Conservation (phyloP, 345 rosid species). For the Eucalyptus rudis region DNA sequence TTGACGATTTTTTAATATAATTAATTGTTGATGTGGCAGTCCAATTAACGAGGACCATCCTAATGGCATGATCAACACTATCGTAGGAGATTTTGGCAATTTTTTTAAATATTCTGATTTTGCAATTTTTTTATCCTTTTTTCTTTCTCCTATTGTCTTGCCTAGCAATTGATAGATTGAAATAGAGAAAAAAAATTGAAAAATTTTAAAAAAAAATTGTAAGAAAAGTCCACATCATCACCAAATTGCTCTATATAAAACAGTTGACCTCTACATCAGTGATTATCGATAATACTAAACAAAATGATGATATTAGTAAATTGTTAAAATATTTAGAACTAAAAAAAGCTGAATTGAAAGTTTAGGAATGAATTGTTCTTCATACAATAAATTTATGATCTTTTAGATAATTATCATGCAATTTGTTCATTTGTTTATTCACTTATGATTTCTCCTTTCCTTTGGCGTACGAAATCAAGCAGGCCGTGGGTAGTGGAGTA, state of each 20-base stretch:
- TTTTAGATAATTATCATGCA: background rate
- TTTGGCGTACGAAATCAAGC: background rate
- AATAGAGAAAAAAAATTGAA: no score
- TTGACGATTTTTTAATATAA: no score
- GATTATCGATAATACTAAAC: fast-evolving
- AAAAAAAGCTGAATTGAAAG: background rate
- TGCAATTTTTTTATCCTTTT: no score
- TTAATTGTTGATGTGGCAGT: no score
- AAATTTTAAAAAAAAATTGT: no score
- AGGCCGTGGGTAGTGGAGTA: background rate
- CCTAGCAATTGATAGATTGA: no score
- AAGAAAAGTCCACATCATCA: no score
- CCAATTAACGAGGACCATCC: no score
- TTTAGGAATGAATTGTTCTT: background rate
- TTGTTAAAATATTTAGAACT: background rate
- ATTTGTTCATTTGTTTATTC: background rate
- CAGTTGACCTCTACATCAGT: fast-evolving
- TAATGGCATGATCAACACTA: background rate
- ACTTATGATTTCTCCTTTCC: background rate
- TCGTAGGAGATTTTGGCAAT: no score
- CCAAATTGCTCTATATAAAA: fast-evolving
- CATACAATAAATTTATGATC: background rate
- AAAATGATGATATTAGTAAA: background rate
- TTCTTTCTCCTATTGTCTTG: no score
- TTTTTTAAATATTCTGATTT: no score